A percentile compares a stretch with the other conserved stretches of the same genome.
Evolutionary conservation across 108 stramenopile genomes (phyloP).

Genomic region (Skeletonema costatum): DNA sequence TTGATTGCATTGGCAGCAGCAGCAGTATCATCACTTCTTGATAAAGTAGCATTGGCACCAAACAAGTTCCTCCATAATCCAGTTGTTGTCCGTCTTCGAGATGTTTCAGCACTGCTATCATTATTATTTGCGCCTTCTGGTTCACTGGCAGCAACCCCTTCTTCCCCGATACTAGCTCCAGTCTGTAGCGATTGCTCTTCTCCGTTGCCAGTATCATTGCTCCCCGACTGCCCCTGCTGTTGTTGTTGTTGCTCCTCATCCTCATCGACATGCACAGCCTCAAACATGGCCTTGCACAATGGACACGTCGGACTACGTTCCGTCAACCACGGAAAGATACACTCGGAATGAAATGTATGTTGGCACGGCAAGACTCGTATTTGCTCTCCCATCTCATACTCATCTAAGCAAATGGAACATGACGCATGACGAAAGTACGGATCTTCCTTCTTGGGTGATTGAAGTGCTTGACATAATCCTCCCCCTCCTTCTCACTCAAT

Average conservation of each 20-base stretch:
- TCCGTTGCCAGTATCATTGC: background rate
- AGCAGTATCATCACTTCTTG: background rate
- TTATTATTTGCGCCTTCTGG: background rate
- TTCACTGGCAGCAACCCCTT: background rate
- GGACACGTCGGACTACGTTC: conserved; percentile 81
- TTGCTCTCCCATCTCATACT: conserved; percentile 61
- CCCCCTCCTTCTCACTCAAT: background rate
- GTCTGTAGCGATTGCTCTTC: background rate
- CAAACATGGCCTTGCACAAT: conserved; percentile 76
- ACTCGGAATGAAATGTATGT: conserved; percentile 88
- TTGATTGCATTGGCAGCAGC: conserved; percentile 3
- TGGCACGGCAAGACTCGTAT: conserved; percentile 80
- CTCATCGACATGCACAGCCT: conserved; percentile 37
- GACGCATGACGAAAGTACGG: too few species aligned
- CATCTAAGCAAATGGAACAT: too few species aligned
- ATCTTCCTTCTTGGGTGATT: too few species aligned
- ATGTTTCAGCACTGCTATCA: background rate
- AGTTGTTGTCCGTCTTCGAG: background rate
- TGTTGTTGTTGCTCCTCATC: conserved; percentile 5
- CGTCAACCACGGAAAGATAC: conserved; percentile 92
- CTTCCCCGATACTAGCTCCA: background rate
- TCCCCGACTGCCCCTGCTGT: background rate
- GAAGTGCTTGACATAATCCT: conserved; percentile 14
- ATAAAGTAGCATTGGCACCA: background rate
- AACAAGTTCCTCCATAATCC: background rate